phyloP scores from a whole-genome alignment of 2,329 filamentous ascomycete species.

The Dichotomopilus funicola region DNA sequence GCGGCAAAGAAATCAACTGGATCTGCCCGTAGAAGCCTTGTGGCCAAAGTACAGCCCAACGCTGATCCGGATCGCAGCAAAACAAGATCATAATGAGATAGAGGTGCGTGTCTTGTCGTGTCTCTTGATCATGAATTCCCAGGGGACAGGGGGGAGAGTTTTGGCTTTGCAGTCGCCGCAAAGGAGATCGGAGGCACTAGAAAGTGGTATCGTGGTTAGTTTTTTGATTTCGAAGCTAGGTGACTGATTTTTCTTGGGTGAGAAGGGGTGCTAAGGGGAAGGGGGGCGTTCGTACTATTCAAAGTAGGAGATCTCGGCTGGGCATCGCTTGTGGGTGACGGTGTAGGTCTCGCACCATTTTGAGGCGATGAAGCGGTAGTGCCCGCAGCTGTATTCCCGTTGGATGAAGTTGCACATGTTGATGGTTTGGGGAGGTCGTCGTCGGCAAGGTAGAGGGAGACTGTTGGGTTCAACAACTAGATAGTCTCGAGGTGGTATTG shows the following conservation, averaged over 20 bases:
- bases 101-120: neutral
- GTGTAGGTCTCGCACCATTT: slow-evolving; percentile 26
- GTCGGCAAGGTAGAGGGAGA: no score
- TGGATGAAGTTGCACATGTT: slow-evolving; percentile 35
- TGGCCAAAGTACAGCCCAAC: neutral
- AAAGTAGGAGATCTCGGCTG: slow-evolving; percentile 25
- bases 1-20: neutral
- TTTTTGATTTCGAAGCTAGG: neutral
- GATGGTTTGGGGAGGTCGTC: neutral
- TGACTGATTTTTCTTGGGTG: no score
- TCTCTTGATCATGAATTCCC: slow-evolving; percentile 15
- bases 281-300: slow-evolving; percentile 16
- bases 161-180: slow-evolving; percentile 19
- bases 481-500: neutral
- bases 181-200: neutral
- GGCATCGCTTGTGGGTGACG: slow-evolving; percentile 25
- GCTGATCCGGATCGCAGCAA: neutral
- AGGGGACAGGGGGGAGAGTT: slow-evolving; percentile 11
- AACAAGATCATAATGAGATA: neutral
- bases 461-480: neutral
- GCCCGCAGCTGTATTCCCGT: slow-evolving; percentile 26
- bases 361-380: slow-evolving; percentile 28
- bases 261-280: no score
- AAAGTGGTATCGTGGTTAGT: neutral
- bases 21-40: neutral